These are phyloP conservation scores for Solanum hybrid DNA, from an alignment of 305 asterid species.

Conservation along the genomic window DNA sequence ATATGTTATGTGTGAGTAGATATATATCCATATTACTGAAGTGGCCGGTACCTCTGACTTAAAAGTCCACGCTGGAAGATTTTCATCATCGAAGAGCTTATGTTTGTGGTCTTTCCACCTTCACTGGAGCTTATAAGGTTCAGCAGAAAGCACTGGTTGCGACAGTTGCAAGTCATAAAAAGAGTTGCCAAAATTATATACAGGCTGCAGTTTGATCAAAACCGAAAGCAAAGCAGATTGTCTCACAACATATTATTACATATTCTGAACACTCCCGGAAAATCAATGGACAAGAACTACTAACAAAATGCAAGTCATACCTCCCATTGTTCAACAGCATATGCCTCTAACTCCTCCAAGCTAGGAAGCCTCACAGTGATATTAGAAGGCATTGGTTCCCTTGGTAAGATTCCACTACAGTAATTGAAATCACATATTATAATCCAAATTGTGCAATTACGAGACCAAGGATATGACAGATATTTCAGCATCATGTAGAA, in stretches of 20 bases:
- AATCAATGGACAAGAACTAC: not conserved
- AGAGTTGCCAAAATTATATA: constrained; percentile 26
- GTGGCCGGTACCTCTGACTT: constrained; percentile 59
- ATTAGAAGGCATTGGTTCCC: constrained; percentile 87
- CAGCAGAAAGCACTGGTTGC: constrained; percentile 82
- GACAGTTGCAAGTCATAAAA: constrained; percentile 38
- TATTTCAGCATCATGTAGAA: not conserved
- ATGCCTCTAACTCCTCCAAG: constrained; percentile 76
- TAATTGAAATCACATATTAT: constrained; percentile 21
- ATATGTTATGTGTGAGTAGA: not conserved
- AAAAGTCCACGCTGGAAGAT: constrained; percentile 92
- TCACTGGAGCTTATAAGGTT: constrained; percentile 83
- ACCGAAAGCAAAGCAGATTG: constrained; percentile 9
- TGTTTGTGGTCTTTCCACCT: constrained; percentile 72
- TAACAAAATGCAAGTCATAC: constrained; percentile 29
- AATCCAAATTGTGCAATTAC: constrained; percentile 2
- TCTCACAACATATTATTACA: constrained; percentile 8
- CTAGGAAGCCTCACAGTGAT: constrained; percentile 79
- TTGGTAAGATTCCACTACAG: constrained; percentile 84
- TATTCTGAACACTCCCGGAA: not conserved
- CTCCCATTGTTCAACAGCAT: constrained; percentile 95
- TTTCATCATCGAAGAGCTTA: constrained; percentile 92
- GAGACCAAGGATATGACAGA: not conserved
- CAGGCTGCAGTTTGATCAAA: constrained; percentile 24
- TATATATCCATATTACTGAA: constrained; percentile 3